A percentile compares a stretch with the other conserved stretches of the same genome.
Conservation (phyloP, 2,329 filamentous ascomycete genomes). For the Xylariaceae sp. region DNA sequence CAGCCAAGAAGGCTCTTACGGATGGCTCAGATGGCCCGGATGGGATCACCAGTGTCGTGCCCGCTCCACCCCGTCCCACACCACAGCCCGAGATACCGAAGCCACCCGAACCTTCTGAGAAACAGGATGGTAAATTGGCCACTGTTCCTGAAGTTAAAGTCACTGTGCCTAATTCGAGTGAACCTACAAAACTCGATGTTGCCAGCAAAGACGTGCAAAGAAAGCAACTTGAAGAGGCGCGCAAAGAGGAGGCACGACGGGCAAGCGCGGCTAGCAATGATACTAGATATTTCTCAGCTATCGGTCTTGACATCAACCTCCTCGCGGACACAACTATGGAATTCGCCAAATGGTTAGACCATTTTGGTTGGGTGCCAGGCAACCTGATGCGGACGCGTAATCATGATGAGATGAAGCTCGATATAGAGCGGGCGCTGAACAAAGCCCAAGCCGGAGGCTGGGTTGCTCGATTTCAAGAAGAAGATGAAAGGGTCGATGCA, state of each 20-base stretch:
- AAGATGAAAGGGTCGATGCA: conserved; percentile 82
- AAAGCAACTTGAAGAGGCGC: conserved; percentile 30
- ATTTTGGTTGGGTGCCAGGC: conserved; percentile 81
- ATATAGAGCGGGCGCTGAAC: conserved; percentile 81
- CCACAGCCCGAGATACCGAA: conserved; percentile 35
- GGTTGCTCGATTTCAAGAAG: conserved; percentile 76
- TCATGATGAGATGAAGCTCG: conserved; percentile 73
- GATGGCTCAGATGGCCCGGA: conserved; percentile 60
- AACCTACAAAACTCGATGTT: conserved; percentile 38
- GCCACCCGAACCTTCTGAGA: conserved; percentile 31
- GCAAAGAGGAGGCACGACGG: conserved; percentile 46
- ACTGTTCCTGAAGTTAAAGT: conserved; percentile 54
- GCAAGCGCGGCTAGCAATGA: conserved; percentile 67
- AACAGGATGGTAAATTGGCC: conserved; percentile 32
- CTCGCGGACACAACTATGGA: conserved; percentile 71
- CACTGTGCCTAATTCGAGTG: conserved; percentile 42
- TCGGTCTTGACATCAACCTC: conserved; percentile 73
- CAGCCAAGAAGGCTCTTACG: conserved; percentile 48
- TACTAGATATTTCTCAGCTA: conserved; percentile 66
- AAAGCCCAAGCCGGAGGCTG: conserved; percentile 89
- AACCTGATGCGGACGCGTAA: conserved; percentile 67
- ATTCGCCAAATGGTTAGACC: conserved; percentile 75
- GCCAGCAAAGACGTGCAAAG: conserved; percentile 30
- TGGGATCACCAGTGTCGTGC: conserved; percentile 83
- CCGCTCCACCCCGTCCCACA: conserved; percentile 58